Evolutionary conservation across 345 rosid species (phyloP), one percentile per base, ranked within the genome.

Genomic region (Salix udensis): DNA sequence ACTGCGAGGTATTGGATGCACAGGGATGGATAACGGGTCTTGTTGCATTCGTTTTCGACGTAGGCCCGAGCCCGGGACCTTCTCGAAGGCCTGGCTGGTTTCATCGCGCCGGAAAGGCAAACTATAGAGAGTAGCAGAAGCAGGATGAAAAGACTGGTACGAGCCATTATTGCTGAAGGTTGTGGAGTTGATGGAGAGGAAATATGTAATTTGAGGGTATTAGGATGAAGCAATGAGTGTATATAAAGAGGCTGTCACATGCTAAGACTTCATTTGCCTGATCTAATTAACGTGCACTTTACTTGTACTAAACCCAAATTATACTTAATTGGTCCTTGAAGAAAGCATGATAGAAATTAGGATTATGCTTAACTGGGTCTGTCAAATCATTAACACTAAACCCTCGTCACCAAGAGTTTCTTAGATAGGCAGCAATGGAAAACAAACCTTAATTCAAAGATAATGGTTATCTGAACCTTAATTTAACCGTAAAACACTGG

Each of bases 1-100:
- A 80, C 60, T 19, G 94, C 81, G 62, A 93, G 83, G 62, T 83
- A 85, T 37, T 82, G 83, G 69, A 88, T 76, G 74, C 98, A 93
- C 0, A 95, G 72, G 64, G 77, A 44, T 0, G 75, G 94, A 50
- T 88, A 95, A 11, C 81, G 89, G 67, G 97, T 93, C 36, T 79
- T 70, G 39, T 64, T 76, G 86, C 98, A 95, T 18, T 89, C 79
- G 50, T 82, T 79, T 65, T 78, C 84, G 65, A 93, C 76, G 79
- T 87, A 85, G 53, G 86, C 61, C 72, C 8, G 39, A 36, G 72
- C 12, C 4, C 48, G 50, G 53, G 86, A 66, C 26, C 48, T 81
- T 1, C n/a, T 42, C 2, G 67, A 68, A 6, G 24, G 19, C 58
- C 64, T n/a, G 9, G 85, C 52, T 9, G 87, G 76, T 24, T 74